Percentiles rank a stretch among this genome's conserved stretches.
Conservation (phyloP, 2,329 filamentous ascomycete genomes). For the Fusarium devonianum region DNA sequence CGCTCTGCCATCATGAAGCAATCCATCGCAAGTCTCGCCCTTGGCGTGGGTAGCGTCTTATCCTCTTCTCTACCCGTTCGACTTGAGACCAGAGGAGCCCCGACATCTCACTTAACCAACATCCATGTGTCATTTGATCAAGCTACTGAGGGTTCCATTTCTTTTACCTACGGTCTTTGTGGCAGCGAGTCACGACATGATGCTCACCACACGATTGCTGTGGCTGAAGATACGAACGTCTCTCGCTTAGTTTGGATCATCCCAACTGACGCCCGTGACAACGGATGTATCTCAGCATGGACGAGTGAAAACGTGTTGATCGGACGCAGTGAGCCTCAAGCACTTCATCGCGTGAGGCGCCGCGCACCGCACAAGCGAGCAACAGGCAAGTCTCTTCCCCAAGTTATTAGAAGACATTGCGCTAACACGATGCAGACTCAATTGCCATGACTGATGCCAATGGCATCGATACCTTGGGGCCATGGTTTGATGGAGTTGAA, state of each 20-base stretch:
- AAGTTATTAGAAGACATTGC: neutral
- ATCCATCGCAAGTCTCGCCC: neutral
- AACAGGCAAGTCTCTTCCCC: neutral
- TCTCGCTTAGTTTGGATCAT: neutral
- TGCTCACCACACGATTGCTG: neutral
- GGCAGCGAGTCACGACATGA: neutral
- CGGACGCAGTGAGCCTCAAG: neutral
- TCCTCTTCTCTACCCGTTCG: neutral
- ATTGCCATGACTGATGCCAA: constrained; percentile 1
- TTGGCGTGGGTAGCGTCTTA: neutral
- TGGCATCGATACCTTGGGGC: constrained; percentile 11
- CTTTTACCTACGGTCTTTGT: neutral
- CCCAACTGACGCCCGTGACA: neutral
- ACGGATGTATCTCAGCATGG: neutral
- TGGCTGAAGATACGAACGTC: neutral
- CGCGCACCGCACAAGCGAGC: neutral
- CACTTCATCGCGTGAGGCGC: neutral
- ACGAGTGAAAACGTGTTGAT: neutral
- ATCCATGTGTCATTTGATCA: neutral
- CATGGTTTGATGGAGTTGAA: constrained; percentile 18
- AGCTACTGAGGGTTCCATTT: neutral
- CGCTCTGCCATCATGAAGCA: neutral
- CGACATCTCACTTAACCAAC: neutral
- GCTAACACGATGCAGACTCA: neutral
- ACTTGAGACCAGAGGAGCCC: neutral